phyloP scores from a whole-genome alignment of 1,284 basidiomycete genomes.

The Ceratobasidium sp. region DNA sequence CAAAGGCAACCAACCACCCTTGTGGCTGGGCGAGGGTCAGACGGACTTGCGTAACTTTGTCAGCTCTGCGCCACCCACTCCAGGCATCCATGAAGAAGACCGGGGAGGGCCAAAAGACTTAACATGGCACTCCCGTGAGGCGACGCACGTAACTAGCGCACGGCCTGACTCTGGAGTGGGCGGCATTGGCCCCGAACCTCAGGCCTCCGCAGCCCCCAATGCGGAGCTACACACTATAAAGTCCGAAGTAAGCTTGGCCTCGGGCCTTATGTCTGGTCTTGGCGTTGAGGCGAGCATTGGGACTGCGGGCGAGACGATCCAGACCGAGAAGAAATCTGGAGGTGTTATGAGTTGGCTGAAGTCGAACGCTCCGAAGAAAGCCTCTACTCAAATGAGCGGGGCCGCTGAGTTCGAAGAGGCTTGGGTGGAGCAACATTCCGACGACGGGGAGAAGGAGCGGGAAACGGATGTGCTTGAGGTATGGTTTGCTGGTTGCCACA shows the following conservation, averaged over 20 bases:
- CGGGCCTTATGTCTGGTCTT: conserved; percentile 27
- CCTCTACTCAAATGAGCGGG: conserved; percentile 35
- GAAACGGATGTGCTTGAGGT: conserved; percentile 49
- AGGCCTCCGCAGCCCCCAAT: not conserved
- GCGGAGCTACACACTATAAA: not conserved
- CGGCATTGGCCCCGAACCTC: conserved; percentile 8
- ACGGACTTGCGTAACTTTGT: conserved; percentile 38
- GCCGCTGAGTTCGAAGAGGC: conserved; percentile 27
- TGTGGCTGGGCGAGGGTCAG: conserved; percentile 15
- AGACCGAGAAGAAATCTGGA: conserved; percentile 11
- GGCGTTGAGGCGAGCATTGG: conserved; percentile 37
- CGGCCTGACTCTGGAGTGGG: conserved; percentile 37
- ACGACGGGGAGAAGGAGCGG: conserved; percentile 3
- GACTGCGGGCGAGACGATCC: conserved; percentile 3
- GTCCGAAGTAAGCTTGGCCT: conserved; percentile 9
- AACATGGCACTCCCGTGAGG: conserved; percentile 36
- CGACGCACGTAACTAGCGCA: conserved; percentile 20
- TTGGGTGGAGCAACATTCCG: conserved; percentile 15
- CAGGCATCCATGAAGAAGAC: conserved; percentile 13
- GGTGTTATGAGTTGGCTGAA: conserved; percentile 29
- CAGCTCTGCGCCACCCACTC: conserved; percentile 1
- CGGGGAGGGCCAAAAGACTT: conserved; percentile 6
- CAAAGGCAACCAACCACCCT: not conserved
- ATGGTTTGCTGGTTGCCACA: conserved; percentile 48
- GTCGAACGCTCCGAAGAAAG: conserved; percentile 1